A percentile compares a stretch with the other conserved stretches of the same genome.
These are phyloP conservation scores for Kalmanozyma brasiliensis DNA, from an alignment of 1,284 basidiomycete genomes.

Conservation along the genomic window DNA sequence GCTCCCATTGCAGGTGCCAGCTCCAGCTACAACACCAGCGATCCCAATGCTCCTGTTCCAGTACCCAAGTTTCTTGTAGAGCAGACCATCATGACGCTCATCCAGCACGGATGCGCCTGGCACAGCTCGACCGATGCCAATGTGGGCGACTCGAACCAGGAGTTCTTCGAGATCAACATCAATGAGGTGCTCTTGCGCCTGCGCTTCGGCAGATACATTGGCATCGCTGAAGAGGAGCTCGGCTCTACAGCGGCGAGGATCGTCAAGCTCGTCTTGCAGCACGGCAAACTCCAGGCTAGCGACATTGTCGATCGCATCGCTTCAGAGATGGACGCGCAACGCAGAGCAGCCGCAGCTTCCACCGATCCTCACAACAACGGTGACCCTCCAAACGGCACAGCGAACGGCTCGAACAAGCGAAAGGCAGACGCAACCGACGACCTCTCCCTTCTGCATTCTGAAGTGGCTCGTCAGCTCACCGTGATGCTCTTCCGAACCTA, in stretches of 20 bases:
- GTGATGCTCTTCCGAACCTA: conserved; percentile 54
- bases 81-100: conserved; percentile 80
- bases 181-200: conserved; percentile 66
- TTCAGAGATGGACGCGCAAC: conserved; percentile 22
- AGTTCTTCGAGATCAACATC: conserved; percentile 69
- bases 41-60: conserved; percentile 75
- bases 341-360: conserved; percentile 2
- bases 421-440: conserved; percentile 32
- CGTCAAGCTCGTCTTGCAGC: conserved; percentile 74
- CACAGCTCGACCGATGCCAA: conserved; percentile 61
- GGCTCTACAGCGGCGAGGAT: conserved; percentile 72
- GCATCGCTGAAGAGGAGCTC: conserved; percentile 80
- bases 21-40: conserved; percentile 35
- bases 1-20: conserved; percentile 38
- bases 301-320: conserved; percentile 75
- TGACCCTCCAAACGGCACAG: conserved; percentile 11
- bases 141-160: conserved; percentile 38
- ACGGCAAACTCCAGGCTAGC: conserved; percentile 83
- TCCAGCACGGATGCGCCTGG: conserved; percentile 81
- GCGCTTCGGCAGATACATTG: conserved; percentile 73
- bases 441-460: conserved; percentile 3
- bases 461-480: conserved; percentile 32
- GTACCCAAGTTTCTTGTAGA: conserved; percentile 75
- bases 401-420: conserved; percentile 35
- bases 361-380: conserved; percentile 15